phyloP scores from a whole-genome alignment of 2,329 filamentous ascomycete species.

The Daldinia sp. region DNA sequence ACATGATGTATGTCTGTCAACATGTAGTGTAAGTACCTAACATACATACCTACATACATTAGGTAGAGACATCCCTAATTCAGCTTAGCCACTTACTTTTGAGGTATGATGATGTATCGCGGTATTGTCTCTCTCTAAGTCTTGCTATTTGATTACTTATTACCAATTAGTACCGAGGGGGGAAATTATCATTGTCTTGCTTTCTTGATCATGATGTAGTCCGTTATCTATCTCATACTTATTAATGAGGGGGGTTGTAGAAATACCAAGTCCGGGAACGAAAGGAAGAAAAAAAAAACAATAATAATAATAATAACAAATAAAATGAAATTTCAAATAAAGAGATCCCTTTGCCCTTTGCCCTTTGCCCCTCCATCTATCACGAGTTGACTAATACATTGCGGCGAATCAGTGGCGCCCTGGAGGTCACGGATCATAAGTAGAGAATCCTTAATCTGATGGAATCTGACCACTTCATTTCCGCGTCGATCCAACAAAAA shows the following conservation, averaged over 20 bases:
- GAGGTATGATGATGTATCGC: constrained; percentile 17
- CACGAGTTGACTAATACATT: constrained; percentile 3
- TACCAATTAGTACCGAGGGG: constrained; percentile 15
- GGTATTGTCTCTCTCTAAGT: constrained; percentile 1
- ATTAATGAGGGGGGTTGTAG: background rate
- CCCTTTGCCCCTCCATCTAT: constrained; percentile 15
- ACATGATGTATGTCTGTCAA: background rate
- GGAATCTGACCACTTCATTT: constrained; percentile 33
- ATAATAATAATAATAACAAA: too few relatives aligned
- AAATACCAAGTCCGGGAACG: background rate
- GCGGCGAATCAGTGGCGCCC: constrained; percentile 5
- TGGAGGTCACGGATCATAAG: constrained; percentile 20
- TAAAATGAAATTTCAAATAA: too few relatives aligned
- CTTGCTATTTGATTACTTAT: constrained; percentile 4
- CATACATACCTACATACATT: too few relatives aligned
- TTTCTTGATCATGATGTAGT: constrained; percentile 3
- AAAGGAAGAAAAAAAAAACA: background rate
- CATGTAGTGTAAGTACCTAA: too few relatives aligned
- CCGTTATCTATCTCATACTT: background rate
- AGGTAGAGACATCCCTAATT: constrained; percentile 21
- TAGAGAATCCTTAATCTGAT: constrained; percentile 24
- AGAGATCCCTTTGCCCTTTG: background rate
- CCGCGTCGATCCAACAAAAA: constrained; percentile 16
- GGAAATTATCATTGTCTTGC: constrained; percentile 30
- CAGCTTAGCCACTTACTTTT: constrained; percentile 27